phyloP scores from a whole-genome alignment of 2,329 filamentous ascomycete genomes.

The Monilinia aucupariae region DNA sequence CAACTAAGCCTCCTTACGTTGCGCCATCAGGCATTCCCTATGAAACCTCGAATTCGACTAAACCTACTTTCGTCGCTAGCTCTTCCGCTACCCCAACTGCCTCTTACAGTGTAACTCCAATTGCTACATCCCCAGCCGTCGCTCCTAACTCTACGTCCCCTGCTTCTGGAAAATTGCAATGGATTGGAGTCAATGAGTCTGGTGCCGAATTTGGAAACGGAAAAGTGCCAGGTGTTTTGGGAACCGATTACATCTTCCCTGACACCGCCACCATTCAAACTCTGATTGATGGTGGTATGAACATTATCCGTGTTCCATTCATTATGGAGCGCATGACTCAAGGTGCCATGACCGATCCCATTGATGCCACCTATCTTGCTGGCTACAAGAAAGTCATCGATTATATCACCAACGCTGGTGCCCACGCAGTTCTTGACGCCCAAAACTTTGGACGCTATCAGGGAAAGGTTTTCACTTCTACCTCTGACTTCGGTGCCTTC shows the following conservation, averaged over 20 bases:
- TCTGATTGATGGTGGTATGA: conserved; percentile 18
- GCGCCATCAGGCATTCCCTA: neutral
- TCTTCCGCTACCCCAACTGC: neutral
- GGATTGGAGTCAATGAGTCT: conserved; percentile 39
- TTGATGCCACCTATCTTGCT: conserved; percentile 41
- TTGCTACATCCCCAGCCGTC: neutral
- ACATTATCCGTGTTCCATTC: conserved; percentile 30
- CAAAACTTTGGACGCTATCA: conserved; percentile 49
- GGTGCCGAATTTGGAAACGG: conserved; percentile 58
- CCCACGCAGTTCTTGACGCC: conserved; percentile 44
- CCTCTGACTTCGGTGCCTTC: conserved; percentile 38
- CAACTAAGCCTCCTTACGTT: neutral
- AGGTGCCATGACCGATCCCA: conserved; percentile 41
- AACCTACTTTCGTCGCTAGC: neutral
- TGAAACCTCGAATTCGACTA: neutral
- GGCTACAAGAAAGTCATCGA: conserved; percentile 41
- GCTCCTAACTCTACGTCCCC: neutral
- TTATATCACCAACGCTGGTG: conserved; percentile 44
- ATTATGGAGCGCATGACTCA: conserved; percentile 55
- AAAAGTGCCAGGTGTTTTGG: conserved; percentile 49
- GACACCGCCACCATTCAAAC: conserved; percentile 35
- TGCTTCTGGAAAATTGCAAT: conserved; percentile 21
- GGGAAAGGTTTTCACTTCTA: conserved; percentile 37
- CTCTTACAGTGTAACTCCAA: neutral
- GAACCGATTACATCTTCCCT: conserved; percentile 57